phyloP scores from a whole-genome alignment of 1,284 basidiomycete genomes.

The Heterobasidion irregulare region DNA sequence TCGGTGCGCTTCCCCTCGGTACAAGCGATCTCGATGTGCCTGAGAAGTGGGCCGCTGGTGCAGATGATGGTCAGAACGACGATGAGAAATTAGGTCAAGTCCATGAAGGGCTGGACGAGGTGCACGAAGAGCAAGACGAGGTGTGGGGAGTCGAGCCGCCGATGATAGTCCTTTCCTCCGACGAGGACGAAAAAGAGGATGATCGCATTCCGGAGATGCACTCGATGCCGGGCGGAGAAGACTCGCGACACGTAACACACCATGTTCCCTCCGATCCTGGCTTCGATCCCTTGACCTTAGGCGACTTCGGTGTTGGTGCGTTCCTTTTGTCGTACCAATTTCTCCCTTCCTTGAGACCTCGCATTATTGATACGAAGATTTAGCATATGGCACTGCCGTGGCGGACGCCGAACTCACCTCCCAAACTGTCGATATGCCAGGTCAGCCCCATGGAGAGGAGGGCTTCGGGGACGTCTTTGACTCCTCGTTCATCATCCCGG shows the following conservation, averaged over 20 bases:
- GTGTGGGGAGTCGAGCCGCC: background rate
- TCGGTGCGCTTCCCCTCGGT: constrained; percentile 12
- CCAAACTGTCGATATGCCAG: too few relatives aligned
- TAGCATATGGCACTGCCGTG: too few relatives aligned
- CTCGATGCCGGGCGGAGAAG: background rate
- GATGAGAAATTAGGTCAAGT: constrained; percentile 4
- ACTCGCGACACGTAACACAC: too few relatives aligned
- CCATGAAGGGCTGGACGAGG: background rate
- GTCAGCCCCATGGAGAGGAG: too few relatives aligned
- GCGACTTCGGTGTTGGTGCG: background rate
- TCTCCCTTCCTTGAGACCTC: too few relatives aligned
- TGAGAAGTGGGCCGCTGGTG: constrained; percentile 6
- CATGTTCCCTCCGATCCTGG: background rate
- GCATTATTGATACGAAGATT: too few relatives aligned
- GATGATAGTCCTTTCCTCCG: background rate
- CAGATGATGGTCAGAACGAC: constrained; percentile 8
- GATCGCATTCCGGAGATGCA: background rate
- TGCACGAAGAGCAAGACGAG: background rate
- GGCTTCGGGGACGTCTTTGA: too few relatives aligned
- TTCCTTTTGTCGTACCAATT: too few relatives aligned
- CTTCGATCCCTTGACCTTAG: background rate
- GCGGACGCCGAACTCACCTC: too few relatives aligned
- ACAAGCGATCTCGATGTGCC: constrained; percentile 17
- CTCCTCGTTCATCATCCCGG: too few relatives aligned
- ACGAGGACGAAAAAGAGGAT: background rate